A percentile compares a stretch with the other conserved stretches of the same genome.
These are phyloP conservation scores for Cenchrus fungigraminus DNA, from an alignment of 176 grass and related monocot genomes.

Conservation along the genomic window DNA sequence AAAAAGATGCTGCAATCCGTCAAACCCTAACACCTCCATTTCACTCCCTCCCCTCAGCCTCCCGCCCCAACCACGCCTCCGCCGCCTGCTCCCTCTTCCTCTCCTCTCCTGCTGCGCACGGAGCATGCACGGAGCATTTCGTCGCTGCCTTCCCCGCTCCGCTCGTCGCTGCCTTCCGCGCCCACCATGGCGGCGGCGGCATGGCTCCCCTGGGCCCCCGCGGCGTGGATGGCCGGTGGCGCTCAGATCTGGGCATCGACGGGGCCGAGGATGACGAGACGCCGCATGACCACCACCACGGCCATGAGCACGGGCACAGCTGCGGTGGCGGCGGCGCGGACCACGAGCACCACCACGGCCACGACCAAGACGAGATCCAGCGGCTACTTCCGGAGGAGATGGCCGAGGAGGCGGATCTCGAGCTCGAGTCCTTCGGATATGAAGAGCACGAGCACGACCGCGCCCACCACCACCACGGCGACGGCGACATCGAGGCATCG, in stretches of 20 bases:
- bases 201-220: too few relatives aligned
- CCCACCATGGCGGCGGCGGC: too few relatives aligned
- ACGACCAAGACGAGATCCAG: conserved; percentile 55
- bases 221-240: too few relatives aligned
- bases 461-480: conserved; percentile 31
- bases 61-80: too few relatives aligned
- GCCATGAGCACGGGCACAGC: conserved; percentile 9
- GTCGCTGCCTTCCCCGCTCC: too few relatives aligned
- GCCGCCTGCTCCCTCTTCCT: too few relatives aligned
- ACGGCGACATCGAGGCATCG: conserved; percentile 50
- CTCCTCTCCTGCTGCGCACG: too few relatives aligned
- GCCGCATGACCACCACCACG: conserved; percentile 25
- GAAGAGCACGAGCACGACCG: conserved; percentile 7
- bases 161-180: too few relatives aligned
- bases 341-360: conserved; percentile 33
- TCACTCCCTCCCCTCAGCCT: too few relatives aligned
- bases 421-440: conserved; percentile 52
- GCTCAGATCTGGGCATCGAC: background rate
- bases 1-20: too few relatives aligned
- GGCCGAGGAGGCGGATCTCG: conserved; percentile 97
- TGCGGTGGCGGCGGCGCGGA: conserved; percentile 17
- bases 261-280: conserved; percentile 13
- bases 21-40: too few relatives aligned
- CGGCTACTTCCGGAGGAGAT: conserved; percentile 88
- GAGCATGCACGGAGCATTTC: too few relatives aligned